Evolutionary conservation across 176 grass and related monocot genomes (phyloP).

Genomic region (Miscanthus lutarioriparius): DNA sequence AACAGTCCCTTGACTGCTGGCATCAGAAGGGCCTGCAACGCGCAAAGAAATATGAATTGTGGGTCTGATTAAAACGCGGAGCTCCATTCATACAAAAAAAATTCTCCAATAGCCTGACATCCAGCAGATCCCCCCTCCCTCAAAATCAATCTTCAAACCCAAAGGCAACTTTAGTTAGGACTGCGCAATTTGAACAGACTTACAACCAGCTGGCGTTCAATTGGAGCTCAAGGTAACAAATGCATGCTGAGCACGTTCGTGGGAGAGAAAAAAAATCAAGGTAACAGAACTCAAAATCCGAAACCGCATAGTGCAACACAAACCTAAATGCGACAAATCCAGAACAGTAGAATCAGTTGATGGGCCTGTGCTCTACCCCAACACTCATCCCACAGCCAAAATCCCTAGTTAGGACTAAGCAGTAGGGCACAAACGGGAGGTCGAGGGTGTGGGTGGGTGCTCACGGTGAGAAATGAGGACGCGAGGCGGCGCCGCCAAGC

Average conservation of each 20-base stretch:
- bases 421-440: neutral
- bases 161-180: neutral
- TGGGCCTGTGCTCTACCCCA: neutral
- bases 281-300: neutral
- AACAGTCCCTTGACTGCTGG: constrained; percentile 44
- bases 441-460: neutral
- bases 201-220: neutral
- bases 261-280: neutral
- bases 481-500: constrained; percentile 40
- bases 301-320: neutral
- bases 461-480: constrained; percentile 50
- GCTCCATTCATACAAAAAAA: neutral
- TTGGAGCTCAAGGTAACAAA: neutral
- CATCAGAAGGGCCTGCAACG: constrained; percentile 46
- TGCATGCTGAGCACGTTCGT: no score
- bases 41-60: constrained; percentile 21
- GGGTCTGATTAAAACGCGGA: neutral
- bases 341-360: neutral
- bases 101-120: neutral
- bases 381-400: neutral
- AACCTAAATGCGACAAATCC: neutral
- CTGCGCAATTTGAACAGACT: neutral
- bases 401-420: neutral
- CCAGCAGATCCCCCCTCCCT: neutral
- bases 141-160: neutral